Evolutionary conservation across 352 stramenopile genomes (phyloP).

Genomic region (Phytophthora syringae): DNA sequence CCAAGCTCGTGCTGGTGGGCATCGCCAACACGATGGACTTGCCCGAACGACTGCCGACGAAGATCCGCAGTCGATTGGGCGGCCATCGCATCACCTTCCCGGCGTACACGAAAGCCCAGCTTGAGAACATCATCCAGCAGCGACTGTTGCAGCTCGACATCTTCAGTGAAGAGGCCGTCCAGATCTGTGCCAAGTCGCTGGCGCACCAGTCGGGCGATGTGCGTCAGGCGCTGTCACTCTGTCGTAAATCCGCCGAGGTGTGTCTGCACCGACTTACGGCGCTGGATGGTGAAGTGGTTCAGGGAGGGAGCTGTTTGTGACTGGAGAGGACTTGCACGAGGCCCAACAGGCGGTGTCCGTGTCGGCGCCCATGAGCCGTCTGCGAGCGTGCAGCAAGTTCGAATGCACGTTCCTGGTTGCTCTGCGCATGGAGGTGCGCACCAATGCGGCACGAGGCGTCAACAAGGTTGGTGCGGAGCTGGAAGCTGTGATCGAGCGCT

Average conservation of each 20-base stretch:
- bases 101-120: constrained; percentile 65
- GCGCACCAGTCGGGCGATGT: constrained; percentile 74
- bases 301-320: constrained; percentile 41
- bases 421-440: constrained; percentile 65
- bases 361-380: constrained; percentile 59
- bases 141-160: constrained; percentile 61
- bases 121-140: constrained; percentile 73
- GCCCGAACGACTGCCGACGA: constrained; percentile 70
- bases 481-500: constrained; percentile 66
- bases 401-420: constrained; percentile 78
- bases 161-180: constrained; percentile 66
- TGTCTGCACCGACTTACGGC: constrained; percentile 49
- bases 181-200: constrained; percentile 71
- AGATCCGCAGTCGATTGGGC: constrained; percentile 72
- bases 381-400: constrained; percentile 70
- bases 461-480: constrained; percentile 51
- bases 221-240: constrained; percentile 70
- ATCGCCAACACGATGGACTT: constrained; percentile 88
- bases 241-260: constrained; percentile 65
- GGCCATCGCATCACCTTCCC: constrained; percentile 74
- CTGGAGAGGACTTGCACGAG: constrained; percentile 60
- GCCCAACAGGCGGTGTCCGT: constrained; percentile 59
- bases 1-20: constrained; percentile 74
- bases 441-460: constrained; percentile 28
- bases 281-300: neutral